Evolutionary conservation across 768 basidiomycete species (phyloP).

Genomic region (Lentinula aciculospora): DNA sequence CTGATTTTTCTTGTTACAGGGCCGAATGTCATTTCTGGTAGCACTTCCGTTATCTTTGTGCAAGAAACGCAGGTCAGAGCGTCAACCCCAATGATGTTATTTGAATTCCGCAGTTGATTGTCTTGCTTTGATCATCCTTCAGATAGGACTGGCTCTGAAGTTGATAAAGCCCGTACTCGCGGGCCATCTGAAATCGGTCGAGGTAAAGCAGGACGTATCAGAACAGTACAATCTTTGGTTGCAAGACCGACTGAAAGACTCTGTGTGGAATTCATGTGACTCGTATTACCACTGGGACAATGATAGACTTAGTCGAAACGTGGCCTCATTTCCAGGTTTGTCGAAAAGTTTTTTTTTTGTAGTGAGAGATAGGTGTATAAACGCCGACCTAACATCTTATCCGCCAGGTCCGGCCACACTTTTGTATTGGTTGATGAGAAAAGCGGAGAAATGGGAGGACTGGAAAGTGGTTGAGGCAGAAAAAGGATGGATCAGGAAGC

Average conservation of each 20-base stretch:
- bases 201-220: constrained; percentile 39
- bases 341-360: constrained; percentile 13
- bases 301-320: constrained; percentile 22
- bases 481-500: neutral
- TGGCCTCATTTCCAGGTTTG: constrained; percentile 51
- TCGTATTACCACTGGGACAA: constrained; percentile 46
- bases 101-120: neutral
- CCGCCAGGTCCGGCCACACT: constrained; percentile 3
- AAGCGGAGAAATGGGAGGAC: constrained; percentile 3
- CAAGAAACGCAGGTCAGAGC: constrained; percentile 46
- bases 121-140: too few relatives aligned
- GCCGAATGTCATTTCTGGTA: constrained; percentile 54
- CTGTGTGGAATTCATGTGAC: constrained; percentile 49
- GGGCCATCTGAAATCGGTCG: constrained; percentile 43
- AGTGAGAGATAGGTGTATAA: neutral
- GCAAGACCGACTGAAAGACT: constrained; percentile 36
- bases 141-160: constrained; percentile 47
- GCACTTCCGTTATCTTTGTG: constrained; percentile 51
- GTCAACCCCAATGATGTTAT: neutral
- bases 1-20: constrained; percentile 22
- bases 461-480: constrained; percentile 7
- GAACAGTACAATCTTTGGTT: constrained; percentile 48
- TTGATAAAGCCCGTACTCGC: constrained; percentile 47
- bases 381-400: neutral
- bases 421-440: constrained; percentile 42